These are phyloP conservation scores for Mucor circinelloides DNA, from an alignment of 371 early-diverging fungal species.

Conservation along the genomic window DNA sequence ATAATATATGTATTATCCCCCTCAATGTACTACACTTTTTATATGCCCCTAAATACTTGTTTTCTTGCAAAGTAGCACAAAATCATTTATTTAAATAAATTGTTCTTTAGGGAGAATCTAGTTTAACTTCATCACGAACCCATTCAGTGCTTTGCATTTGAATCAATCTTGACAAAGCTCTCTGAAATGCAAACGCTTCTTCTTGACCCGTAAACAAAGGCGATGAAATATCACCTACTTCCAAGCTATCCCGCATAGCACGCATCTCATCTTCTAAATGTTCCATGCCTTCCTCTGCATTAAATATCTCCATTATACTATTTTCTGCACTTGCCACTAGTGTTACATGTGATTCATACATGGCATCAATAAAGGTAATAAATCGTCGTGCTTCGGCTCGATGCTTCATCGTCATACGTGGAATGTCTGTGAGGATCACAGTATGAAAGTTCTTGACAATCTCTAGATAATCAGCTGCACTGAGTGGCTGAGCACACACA, in stretches of 20 bases:
- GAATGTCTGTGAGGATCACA: constrained; percentile 83
- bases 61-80: neutral
- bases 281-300: constrained; percentile 50
- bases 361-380: constrained; percentile 92
- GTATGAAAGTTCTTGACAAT: constrained; percentile 73
- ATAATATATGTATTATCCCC: neutral
- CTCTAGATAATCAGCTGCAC: constrained; percentile 91
- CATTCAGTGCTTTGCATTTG: constrained; percentile 86
- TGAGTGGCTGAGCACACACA: constrained; percentile 82
- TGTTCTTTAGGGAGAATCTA: neutral
- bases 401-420: constrained; percentile 78
- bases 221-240: constrained; percentile 54
- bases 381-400: constrained; percentile 91
- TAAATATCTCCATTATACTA: constrained; percentile 69
- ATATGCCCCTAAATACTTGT: neutral
- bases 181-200: constrained; percentile 95
- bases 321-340: constrained; percentile 77
- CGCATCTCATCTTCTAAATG: constrained; percentile 43
- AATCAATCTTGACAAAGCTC: constrained; percentile 85
- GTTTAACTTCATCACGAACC: constrained; percentile 36
- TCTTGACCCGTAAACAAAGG: constrained; percentile 87
- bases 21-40: neutral
- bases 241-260: constrained; percentile 41
- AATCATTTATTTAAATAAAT: neutral
- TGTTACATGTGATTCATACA: constrained; percentile 77